Evolutionary conservation across 768 basidiomycete genomes (phyloP), one percentile per base, ranked within the genome.

Genomic region (Hebeloma cylindrosporum): DNA sequence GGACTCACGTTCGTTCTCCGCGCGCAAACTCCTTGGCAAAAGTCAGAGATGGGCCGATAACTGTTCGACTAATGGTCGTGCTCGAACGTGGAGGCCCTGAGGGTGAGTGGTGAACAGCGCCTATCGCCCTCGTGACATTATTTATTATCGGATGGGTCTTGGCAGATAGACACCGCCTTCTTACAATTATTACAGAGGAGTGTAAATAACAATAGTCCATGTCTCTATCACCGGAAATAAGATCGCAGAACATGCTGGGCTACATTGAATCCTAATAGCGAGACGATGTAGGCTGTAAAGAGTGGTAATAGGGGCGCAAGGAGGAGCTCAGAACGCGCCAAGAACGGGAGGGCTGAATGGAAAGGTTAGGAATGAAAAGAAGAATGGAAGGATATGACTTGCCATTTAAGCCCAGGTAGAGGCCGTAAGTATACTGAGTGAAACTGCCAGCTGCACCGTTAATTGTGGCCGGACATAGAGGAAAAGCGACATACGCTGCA

Each of bases 301-400:
- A 95, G 69, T 17, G 94, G 91, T 18, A 96, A 72, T 31, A 97
- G 68, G 2, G 94, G 95, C 9, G 92, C 82, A n/a, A 98, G 80
- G 33, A 98, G 77, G 30, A 96, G 72, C 64, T 94, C 91, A 11
- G 89, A 82, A 21, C 93, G 88, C 51, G 91, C 78, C 46, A 98
- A 78, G 70, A 97, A 98, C 2, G 95, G 95, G n/a, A 98, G 72
- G 18, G 93, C 94, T 88, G 54, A 26, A 43, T n/a, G n/a, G n/a
- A 25, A 36, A 25, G 29, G 16, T 44, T 46, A 18, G 28, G 17
- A 25, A 47, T 20, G 42, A 45, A 16, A 55, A 40, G 42, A 22
- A 13, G 56, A 25, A 31, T 18, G 22, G 18, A 17, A 36, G 22
- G 40, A 8, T 45, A 21, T 10, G n/a, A 55, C 77, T 64, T 58